These are phyloP conservation scores for Anthoceros angustus DNA, from an alignment of 225 moss, liverwort and hornwort genomes.

Conservation along the genomic window DNA sequence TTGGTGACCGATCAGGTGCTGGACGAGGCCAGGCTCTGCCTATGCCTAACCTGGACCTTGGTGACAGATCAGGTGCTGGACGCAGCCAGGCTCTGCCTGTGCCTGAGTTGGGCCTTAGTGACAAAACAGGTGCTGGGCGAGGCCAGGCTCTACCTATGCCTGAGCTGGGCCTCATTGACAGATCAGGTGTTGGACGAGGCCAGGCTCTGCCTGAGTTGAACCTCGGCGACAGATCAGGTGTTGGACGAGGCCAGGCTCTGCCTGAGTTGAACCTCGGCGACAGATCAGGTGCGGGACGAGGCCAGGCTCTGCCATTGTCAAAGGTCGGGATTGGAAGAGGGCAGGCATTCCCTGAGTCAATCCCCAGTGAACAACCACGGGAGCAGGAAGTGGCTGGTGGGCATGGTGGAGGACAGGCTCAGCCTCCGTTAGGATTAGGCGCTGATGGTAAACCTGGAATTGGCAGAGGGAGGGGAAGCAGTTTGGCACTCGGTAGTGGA, in stretches of 20 bases:
- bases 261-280: neutral
- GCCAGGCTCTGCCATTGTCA: neutral
- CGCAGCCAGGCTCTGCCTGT: neutral
- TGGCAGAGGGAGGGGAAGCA: neutral
- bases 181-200: neutral
- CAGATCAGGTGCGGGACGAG: neutral
- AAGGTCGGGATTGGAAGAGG: too few relatives aligned
- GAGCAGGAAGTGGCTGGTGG: neutral
- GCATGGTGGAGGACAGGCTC: neutral
- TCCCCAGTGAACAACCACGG: neutral
- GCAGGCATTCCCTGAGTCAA: neutral
- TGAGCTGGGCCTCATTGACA: neutral
- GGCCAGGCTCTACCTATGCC: neutral
- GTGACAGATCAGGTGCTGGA: neutral
- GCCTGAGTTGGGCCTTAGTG: neutral
- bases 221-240: neutral
- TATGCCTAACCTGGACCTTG: neutral
- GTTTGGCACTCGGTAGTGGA: neutral
- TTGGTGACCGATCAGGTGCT: neutral
- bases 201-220: neutral
- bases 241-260: neutral
- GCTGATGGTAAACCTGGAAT: too few relatives aligned
- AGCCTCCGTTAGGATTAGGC: too few relatives aligned
- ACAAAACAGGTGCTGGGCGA: neutral
- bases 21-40: neutral